Percentiles rank a stretch among this genome's conserved stretches.
These are phyloP conservation scores for Bisporella sp. DNA, from an alignment of 2,329 filamentous ascomycete species.

Conservation along the genomic window DNA sequence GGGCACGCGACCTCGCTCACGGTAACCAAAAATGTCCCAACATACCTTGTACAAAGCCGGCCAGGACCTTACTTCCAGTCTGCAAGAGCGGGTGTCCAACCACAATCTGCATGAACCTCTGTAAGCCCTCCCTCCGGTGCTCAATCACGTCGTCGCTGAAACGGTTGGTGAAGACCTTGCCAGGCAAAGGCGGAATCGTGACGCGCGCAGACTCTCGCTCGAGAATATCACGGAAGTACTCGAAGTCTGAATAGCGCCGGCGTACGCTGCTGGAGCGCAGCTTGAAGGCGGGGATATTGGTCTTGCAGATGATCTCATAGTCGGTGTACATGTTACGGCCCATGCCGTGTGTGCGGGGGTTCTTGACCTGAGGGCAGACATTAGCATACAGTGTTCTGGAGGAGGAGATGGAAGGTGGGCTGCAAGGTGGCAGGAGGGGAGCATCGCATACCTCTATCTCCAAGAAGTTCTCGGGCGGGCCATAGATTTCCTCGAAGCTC, in stretches of 20 bases:
- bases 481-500: slow-evolving; percentile 98
- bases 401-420: not conserved
- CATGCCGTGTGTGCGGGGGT: slow-evolving; percentile 89
- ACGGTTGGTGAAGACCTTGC: slow-evolving; percentile 96
- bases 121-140: slow-evolving; percentile 80
- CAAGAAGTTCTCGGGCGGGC: slow-evolving; percentile 95
- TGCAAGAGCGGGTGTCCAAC: slow-evolving; percentile 93
- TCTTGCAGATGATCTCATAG: slow-evolving; percentile 95
- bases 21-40: slow-evolving; percentile 12
- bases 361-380: slow-evolving; percentile 60
- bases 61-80: slow-evolving; percentile 94
- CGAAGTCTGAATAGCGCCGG: slow-evolving; percentile 94
- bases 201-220: slow-evolving; percentile 92
- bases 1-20: not conserved
- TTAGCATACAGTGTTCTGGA: slow-evolving; percentile 6
- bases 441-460: slow-evolving; percentile 75
- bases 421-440: not conserved
- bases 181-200: slow-evolving; percentile 89
- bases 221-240: slow-evolving; percentile 96
- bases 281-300: slow-evolving; percentile 99
- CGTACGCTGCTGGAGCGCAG: slow-evolving; percentile 82
- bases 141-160: slow-evolving; percentile 99
- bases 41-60: slow-evolving; percentile 91
- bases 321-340: slow-evolving; percentile 97
- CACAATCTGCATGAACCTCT: slow-evolving; percentile 95